A percentile compares a stretch with the other conserved stretches of the same genome.
Conservation (phyloP, 2,329 filamentous ascomycete species). For the Pseudogymnoascus pannorum region DNA sequence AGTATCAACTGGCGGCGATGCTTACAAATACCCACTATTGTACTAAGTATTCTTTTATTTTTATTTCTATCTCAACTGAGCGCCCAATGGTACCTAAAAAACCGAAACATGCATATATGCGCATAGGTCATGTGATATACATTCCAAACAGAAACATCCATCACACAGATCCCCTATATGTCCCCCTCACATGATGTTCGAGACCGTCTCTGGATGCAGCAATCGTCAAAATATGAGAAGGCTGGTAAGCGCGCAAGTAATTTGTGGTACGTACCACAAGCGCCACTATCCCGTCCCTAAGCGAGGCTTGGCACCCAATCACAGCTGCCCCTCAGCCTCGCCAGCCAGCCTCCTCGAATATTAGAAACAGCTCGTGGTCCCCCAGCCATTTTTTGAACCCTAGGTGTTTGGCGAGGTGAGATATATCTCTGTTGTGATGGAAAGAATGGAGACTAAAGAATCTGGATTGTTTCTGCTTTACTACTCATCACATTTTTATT, state of each 20-base stretch:
- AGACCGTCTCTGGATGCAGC: not conserved
- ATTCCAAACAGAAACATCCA: not conserved
- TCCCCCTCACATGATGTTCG: not conserved
- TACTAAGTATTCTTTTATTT: not conserved
- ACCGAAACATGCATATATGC: not conserved
- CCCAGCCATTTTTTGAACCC: conserved; percentile 5
- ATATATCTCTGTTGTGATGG: conserved; percentile 3
- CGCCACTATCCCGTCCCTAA: not conserved
- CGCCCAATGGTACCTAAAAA: not conserved
- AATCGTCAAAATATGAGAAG: conserved; percentile 4
- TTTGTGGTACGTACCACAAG: not conserved
- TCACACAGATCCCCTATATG: not conserved
- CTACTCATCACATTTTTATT: conserved; percentile 1
- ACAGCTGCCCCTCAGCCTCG: not conserved
- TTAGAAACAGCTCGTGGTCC: not conserved
- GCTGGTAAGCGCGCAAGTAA: conserved; percentile 6
- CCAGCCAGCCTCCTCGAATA: conserved; percentile 7
- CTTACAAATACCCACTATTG: not conserved
- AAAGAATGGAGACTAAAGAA: conserved; percentile 6
- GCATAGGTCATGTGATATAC: not conserved
- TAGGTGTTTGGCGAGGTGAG: not conserved
- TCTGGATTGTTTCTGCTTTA: not conserved
- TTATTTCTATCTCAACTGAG: no score
- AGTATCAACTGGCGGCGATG: not conserved
- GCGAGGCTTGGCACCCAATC: not conserved